Base-by-base conservation (phyloP, 2,329 filamentous ascomycete genomes). In the Fusarium sp. region DNA sequence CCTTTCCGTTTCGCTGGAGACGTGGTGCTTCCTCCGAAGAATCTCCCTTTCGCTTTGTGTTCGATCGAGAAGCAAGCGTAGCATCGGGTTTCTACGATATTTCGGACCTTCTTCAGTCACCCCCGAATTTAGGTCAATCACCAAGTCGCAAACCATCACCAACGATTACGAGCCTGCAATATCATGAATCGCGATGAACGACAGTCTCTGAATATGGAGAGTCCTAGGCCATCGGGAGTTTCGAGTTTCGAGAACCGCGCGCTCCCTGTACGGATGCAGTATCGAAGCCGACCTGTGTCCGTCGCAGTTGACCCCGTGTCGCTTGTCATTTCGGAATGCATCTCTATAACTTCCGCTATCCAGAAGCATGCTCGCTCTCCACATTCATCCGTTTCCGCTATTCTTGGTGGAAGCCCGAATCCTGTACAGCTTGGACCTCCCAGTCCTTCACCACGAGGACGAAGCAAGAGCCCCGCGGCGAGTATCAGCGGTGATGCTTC, bases 291-390 rank as follows among this genome's bases (percentile, higher is more conserved):
- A 23, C 88, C 88, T 11, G 87, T 95, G 37, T 90, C 93, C 38
- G 94, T 97, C 71, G 94, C 95, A 47, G 93, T 97, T 75, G 94
- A 97, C 79, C 95, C 95, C 3, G 92, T 97, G 64, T 95, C 95
- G 54, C 87, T 99, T 78, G 95, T 99, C 74, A 97, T 97, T 72
- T 97, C 96, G 83, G 96, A 99, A 91, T 99, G 96, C 83, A 98
- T 98, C 81, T 96, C 95, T 50, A 96, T 99, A 84, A 98, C 96
- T 19, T 98, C 96, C 71, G 95, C 95, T 69, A 98, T 99, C 89
- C 95, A 97, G 80, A 99, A 99, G 85, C 93, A 98, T 89, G 93
- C 95, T 73, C 93, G 96, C 74, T 98, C 96, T 88, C 94, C 95
- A 53, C 95, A 98, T 82, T 97, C 95, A 18, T 98, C 95, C 9